A percentile compares a stretch with the other conserved stretches of the same genome.
Evolutionary conservation across 2,329 filamentous ascomycete species (phyloP).

Genomic region (Pseudogymnoascus sp.): DNA sequence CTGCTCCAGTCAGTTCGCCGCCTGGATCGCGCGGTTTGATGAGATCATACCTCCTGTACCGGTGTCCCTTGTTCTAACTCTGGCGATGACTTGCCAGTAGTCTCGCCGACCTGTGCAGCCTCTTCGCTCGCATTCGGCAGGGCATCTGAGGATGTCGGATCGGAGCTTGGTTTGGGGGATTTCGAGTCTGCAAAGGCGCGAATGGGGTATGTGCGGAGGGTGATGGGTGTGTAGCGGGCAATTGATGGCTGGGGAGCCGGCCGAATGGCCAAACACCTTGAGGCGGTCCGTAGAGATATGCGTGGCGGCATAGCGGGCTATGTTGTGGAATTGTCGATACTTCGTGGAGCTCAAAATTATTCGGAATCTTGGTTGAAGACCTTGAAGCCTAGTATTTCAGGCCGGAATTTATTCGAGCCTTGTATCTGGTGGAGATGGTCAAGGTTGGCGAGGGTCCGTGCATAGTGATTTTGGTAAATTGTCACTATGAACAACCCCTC

Average conservation of each 20-base stretch:
- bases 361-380: not conserved
- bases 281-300: slow-evolving; percentile 39
- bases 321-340: slow-evolving; percentile 1
- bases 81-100: slow-evolving; percentile 48
- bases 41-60: slow-evolving; percentile 49
- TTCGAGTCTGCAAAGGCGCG: slow-evolving; percentile 26
- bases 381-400: not conserved
- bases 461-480: not conserved
- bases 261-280: slow-evolving; percentile 35
- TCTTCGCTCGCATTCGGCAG: slow-evolving; percentile 57
- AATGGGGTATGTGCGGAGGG: slow-evolving; percentile 18
- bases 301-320: slow-evolving; percentile 43
- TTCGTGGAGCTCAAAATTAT: slow-evolving; percentile 8
- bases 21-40: slow-evolving; percentile 5
- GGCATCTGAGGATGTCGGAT: slow-evolving; percentile 40
- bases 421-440: not conserved
- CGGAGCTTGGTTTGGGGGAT: slow-evolving; percentile 22
- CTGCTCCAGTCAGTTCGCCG: slow-evolving; percentile 31
- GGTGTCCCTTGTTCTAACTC: slow-evolving; percentile 59
- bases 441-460: not conserved
- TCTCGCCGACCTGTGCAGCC: slow-evolving; percentile 49
- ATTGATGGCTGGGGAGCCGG: slow-evolving; percentile 27
- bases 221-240: slow-evolving; percentile 21
- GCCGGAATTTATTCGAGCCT: not conserved
- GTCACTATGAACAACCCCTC: not conserved